phyloP scores from a whole-genome alignment of 306 rosid species.

The Arachis stenosperma region DNA sequence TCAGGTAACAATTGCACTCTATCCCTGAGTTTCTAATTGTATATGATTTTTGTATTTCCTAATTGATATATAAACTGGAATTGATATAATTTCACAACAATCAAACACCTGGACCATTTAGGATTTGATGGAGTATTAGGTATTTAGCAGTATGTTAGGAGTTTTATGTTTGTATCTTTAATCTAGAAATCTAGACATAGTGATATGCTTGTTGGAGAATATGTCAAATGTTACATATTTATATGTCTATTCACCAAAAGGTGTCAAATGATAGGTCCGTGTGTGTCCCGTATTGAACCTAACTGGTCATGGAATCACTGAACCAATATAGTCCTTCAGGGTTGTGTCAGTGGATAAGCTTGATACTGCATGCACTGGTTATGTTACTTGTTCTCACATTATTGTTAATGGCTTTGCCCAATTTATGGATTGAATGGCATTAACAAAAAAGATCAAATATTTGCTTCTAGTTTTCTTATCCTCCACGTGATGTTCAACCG shows the following conservation, averaged over 20 bases:
- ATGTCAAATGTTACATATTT: not conserved
- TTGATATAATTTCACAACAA: not conserved
- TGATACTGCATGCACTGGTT: not conserved
- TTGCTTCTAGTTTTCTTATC: not conserved
- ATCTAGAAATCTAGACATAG: not conserved
- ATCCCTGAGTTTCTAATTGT: slow-evolving; percentile 22
- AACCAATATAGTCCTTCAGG: not conserved
- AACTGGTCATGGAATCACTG: not conserved
- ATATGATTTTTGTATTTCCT: not conserved
- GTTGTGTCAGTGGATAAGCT: slow-evolving; percentile 18
- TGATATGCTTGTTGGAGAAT: slow-evolving; percentile 9
- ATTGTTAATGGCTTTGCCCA: not conserved
- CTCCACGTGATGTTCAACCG: slow-evolving; percentile 5
- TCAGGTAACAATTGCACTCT: slow-evolving; percentile 70
- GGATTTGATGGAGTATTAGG: not conserved
- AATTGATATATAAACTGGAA: not conserved
- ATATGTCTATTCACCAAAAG: slow-evolving; percentile 1
- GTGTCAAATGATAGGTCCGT: not conserved
- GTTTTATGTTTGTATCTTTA: not conserved
- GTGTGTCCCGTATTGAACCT: slow-evolving; percentile 3
- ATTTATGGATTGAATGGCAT: not conserved
- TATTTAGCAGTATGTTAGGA: not conserved
- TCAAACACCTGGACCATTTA: not conserved
- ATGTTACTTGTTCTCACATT: slow-evolving; percentile 12
- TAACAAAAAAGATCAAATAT: not conserved